Evolutionary conservation across 805 yeast genomes (phyloP).

Genomic region (Metschnikowia bowlesiae): DNA sequence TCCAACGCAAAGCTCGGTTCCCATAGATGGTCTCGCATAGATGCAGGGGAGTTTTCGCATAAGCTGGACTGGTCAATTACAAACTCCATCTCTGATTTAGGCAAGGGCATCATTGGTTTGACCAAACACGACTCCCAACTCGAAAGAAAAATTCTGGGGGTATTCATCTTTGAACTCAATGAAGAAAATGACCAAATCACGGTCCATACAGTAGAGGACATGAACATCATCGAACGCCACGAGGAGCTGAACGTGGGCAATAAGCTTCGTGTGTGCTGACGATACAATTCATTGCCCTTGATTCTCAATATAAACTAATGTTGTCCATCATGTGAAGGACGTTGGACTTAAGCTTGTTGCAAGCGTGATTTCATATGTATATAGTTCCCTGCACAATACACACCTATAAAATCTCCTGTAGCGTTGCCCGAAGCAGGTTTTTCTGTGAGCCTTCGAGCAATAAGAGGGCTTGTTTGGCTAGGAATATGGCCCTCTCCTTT

Average conservation of each 20-base stretch:
- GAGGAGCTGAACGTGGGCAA: constrained; percentile 8
- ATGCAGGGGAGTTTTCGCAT: constrained; percentile 19
- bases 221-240: constrained; percentile 50
- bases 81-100: constrained; percentile 24
- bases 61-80: constrained; percentile 18
- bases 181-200: constrained; percentile 48
- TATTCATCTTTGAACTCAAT: constrained; percentile 63
- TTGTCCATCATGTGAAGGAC: too few species aligned
- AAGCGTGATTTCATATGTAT: background rate
- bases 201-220: constrained; percentile 65
- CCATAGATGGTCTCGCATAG: constrained; percentile 38
- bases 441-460: constrained; percentile 5
- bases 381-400: constrained; percentile 2
- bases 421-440: constrained; percentile 3
- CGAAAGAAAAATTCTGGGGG: constrained; percentile 47
- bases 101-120: constrained; percentile 33
- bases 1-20: constrained; percentile 38
- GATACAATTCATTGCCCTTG: too few species aligned
- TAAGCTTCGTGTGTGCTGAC: constrained; percentile 16
- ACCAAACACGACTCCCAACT: constrained; percentile 20
- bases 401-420: background rate
- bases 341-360: too few species aligned
- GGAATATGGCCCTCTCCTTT: constrained; percentile 6
- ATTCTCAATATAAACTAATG: too few species aligned
- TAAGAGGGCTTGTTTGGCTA: constrained; percentile 7